Evolutionary conservation across 768 basidiomycete genomes (phyloP), one percentile per base, ranked within the genome.

Genomic region (Macrocybe gigantea): DNA sequence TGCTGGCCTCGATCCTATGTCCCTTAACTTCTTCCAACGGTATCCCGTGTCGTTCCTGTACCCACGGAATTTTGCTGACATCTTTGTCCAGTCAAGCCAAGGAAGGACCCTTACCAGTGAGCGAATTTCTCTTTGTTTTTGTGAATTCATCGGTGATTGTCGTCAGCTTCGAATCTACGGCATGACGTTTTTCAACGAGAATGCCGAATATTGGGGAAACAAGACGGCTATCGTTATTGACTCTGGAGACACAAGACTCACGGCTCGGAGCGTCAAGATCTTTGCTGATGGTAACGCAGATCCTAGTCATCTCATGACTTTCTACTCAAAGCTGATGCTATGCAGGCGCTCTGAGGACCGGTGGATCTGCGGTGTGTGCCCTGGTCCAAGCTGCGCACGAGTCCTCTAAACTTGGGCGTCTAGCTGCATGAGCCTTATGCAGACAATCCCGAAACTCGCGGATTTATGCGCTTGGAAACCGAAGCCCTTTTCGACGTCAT

Each of bases 381-480:
- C 41, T 48, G 32, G 30, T 1, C 7, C 29, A 35, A 34, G 12
- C 43, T 5, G 12, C 45, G 39, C 29, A 49, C 12, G 32, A n/a
- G 33, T 9, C 39, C 48, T 48, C 35, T 54, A 38, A 32, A 47
- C 14, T 48, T 44, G 22, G 29, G 31, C 39, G 35, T 29, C 9
- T 53, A 88, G 85, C 70, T 96, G 34, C 75, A 86, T 48, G 86
- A 91, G 54, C 86, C 88, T 1, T 95, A 95, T 58, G 68, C 80
- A 2, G 88, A 93, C 62, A 82, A 86, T 57, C 85, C 88, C 9
- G 69, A 70, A 9, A 86, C 84, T 14, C 78, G 70, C 22, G 93
- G 93, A 2, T 82, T 88, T 60, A 80, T 96, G 82, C 78, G 91
- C 44, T 70, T 82, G 12, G 72, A 78, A 14, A 68, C 82, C 9